Conservation (phyloP, 139 green algal genomes). For the Tetradesmus lagerheimii region DNA sequence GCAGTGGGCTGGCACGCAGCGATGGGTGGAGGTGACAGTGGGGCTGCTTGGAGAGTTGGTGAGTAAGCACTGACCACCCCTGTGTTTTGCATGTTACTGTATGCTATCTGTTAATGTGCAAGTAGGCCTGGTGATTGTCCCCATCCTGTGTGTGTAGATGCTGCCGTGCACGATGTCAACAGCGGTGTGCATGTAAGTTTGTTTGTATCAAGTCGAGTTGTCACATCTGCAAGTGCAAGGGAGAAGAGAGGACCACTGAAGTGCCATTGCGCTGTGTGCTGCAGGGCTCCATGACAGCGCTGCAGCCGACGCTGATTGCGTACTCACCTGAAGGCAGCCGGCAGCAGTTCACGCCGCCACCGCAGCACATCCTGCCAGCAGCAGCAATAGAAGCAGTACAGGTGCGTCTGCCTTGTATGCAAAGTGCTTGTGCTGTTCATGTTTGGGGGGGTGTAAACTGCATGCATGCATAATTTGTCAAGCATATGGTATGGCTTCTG, state of each 20-base stretch:
- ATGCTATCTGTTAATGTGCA: too few species aligned
- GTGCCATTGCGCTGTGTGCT: not conserved
- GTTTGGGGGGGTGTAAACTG: too few species aligned
- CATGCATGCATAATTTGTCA: too few species aligned
- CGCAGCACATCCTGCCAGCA: constrained; percentile 41
- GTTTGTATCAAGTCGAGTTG: too few species aligned
- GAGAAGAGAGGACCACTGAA: too few species aligned
- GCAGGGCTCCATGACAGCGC: constrained; percentile 58
- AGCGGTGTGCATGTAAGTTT: too few species aligned
- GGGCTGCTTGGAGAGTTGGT: constrained; percentile 64
- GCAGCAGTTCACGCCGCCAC: constrained; percentile 70
- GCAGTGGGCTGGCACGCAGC: constrained; percentile 58
- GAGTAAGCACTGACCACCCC: too few species aligned
- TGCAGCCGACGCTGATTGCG: constrained; percentile 57
- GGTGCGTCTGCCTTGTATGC: constrained; percentile 8
- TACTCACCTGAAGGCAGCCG: constrained; percentile 44
- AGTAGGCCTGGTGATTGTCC: too few species aligned
- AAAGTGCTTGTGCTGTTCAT: too few species aligned
- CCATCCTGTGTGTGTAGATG: not conserved
- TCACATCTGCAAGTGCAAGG: too few species aligned
- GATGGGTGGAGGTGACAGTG: constrained; percentile 74
- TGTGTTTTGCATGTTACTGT: too few species aligned
- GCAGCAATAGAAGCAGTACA: constrained; percentile 35
- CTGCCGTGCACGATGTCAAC: not conserved
- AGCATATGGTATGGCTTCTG: too few species aligned